These are phyloP conservation scores for Hortiboletus campestris DNA, from an alignment of 768 basidiomycete genomes.

Conservation along the genomic window DNA sequence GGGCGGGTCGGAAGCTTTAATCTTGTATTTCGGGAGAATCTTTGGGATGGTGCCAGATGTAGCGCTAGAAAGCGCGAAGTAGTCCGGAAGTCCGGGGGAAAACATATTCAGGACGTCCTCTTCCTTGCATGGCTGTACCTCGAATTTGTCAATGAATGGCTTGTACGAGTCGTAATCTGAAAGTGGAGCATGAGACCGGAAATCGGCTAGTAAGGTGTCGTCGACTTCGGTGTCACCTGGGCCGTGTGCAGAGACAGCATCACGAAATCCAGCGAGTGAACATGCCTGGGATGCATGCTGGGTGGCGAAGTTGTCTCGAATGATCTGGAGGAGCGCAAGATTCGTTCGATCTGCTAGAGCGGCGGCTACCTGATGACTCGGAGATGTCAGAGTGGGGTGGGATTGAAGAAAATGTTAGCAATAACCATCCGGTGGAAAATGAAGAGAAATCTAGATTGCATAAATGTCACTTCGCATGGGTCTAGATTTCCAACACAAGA, in stretches of 20 bases:
- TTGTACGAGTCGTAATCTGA: constrained; percentile 15
- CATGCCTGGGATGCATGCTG: constrained; percentile 4
- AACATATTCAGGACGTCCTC: constrained; percentile 17
- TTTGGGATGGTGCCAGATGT: constrained; percentile 18
- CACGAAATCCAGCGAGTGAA: constrained; percentile 9
- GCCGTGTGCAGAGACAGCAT: neutral
- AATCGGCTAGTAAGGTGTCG: constrained; percentile 4
- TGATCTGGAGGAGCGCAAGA: neutral
- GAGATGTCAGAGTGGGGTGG: too few relatives aligned
- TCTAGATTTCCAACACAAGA: neutral
- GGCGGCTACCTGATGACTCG: neutral
- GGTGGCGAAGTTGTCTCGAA: constrained; percentile 9
- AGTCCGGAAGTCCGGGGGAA: constrained; percentile 18
- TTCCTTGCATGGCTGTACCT: constrained; percentile 17
- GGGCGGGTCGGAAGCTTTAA: neutral
- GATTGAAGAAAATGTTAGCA: too few relatives aligned
- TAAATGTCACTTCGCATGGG: neutral
- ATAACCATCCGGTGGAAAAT: neutral
- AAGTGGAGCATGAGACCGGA: constrained; percentile 5
- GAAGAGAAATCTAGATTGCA: neutral
- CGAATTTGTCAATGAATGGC: constrained; percentile 15
- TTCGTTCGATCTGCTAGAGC: neutral
- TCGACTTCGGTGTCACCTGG: constrained; percentile 4
- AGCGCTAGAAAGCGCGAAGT: constrained; percentile 8
- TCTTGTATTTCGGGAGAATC: constrained; percentile 7